These are phyloP conservation scores for Boletus bicolor DNA, from an alignment of 768 basidiomycete species.

Conservation along the genomic window DNA sequence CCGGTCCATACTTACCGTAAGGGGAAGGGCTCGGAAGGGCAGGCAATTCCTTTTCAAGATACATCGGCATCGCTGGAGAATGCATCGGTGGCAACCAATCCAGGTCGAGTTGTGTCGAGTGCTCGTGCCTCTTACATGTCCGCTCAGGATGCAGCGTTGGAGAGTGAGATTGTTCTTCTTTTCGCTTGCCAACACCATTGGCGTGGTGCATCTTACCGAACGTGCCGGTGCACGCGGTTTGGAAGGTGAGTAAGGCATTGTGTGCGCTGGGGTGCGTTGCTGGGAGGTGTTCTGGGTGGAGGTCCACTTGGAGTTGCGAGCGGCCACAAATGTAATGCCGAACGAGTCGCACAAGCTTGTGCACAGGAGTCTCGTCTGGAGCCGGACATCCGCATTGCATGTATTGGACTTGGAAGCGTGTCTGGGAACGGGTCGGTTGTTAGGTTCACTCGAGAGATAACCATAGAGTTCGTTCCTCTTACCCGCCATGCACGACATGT, in stretches of 20 bases:
- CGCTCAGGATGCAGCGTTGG: not conserved
- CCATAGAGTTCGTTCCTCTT: not conserved
- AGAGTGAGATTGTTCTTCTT: not conserved
- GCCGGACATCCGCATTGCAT: constrained; percentile 58
- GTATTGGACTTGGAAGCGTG: constrained; percentile 51
- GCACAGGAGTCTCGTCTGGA: constrained; percentile 43
- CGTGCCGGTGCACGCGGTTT: constrained; percentile 21
- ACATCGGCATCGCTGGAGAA: not conserved
- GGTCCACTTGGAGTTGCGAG: constrained; percentile 33
- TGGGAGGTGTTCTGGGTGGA: constrained; percentile 37
- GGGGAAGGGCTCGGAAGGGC: not conserved
- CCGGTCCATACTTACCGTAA: not conserved
- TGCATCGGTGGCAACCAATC: not conserved
- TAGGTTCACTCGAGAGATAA: not conserved
- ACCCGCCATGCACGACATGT: constrained; percentile 56
- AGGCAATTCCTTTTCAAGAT: not conserved
- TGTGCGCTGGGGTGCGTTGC: constrained; percentile 59
- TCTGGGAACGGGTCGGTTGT: constrained; percentile 18
- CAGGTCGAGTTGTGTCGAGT: not conserved
- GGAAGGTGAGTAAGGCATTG: constrained; percentile 40
- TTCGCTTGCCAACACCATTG: not conserved
- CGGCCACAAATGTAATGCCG: constrained; percentile 17
- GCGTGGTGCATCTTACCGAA: constrained; percentile 13
- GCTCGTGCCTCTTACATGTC: not conserved
- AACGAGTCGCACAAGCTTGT: constrained; percentile 38